A percentile compares a stretch with the other conserved stretches of the same genome.
Evolutionary conservation across 164 flowering plant species (phyloP).

Genomic region (Tinospora cordifolia): DNA sequence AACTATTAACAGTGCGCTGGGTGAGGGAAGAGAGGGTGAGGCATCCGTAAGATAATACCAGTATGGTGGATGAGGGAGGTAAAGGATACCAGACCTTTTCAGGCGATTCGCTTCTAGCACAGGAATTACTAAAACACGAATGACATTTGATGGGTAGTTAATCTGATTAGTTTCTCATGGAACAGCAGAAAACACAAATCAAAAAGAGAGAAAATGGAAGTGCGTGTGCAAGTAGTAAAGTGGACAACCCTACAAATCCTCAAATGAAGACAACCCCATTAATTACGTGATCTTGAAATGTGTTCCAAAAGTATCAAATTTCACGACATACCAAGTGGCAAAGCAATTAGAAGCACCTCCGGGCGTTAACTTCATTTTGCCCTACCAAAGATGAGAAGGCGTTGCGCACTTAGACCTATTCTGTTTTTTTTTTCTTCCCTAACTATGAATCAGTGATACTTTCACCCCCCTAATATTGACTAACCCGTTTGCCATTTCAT

Average conservation of each 20-base stretch:
- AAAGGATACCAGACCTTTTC: no score
- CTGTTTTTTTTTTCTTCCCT: no score
- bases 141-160: not conserved
- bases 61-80: no score
- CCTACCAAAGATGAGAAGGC: no score
- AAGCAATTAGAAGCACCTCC: not conserved
- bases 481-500: not conserved
- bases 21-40: no score
- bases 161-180: not conserved
- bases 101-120: not conserved
- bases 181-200: not conserved
- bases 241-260: not conserved
- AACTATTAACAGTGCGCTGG: no score
- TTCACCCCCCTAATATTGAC: not conserved
- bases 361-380: no score
- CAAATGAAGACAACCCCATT: not conserved
- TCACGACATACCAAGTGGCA: not conserved
- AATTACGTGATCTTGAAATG: not conserved
- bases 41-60: no score
- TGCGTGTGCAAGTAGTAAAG: not conserved
- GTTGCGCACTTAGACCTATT: no score
- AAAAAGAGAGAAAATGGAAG: not conserved
- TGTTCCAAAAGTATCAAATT: not conserved
- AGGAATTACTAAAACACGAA: not conserved
- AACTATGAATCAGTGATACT: not conserved